These are phyloP conservation scores for Xylariaceae sp. DNA, from an alignment of 2,329 filamentous ascomycete genomes.

Conservation along the genomic window DNA sequence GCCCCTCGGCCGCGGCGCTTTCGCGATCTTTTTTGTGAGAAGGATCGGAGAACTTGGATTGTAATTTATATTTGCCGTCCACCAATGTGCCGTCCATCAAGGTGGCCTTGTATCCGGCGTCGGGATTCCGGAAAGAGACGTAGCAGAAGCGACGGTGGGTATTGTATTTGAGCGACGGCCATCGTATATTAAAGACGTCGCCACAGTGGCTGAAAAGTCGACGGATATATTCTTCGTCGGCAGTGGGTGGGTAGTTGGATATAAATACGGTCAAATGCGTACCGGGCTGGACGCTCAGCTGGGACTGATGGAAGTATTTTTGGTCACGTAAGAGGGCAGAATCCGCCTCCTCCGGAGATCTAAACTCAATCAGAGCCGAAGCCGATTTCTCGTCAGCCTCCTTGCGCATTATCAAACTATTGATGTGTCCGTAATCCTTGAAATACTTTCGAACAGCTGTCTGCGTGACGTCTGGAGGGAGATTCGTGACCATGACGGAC, in stretches of 20 bases:
- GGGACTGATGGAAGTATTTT: constrained; percentile 68
- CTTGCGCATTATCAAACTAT: constrained; percentile 63
- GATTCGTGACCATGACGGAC: constrained; percentile 71
- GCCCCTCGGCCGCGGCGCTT: constrained; percentile 77
- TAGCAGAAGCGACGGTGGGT: constrained; percentile 91
- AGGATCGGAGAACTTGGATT: constrained; percentile 82
- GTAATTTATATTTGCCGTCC: constrained; percentile 61
- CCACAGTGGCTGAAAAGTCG: constrained; percentile 69
- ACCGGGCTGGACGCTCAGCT: constrained; percentile 69
- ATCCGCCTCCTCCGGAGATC: constrained; percentile 69
- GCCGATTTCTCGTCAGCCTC: constrained; percentile 56
- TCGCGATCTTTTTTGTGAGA: constrained; percentile 68
- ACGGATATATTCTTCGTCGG: constrained; percentile 65
- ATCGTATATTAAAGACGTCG: constrained; percentile 76
- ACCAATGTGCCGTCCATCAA: constrained; percentile 65
- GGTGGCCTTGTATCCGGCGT: constrained; percentile 65
- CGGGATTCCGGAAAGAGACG: constrained; percentile 70
- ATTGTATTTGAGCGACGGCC: constrained; percentile 87
- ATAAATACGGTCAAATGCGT: constrained; percentile 79
- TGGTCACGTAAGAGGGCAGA: constrained; percentile 76
- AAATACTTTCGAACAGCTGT: constrained; percentile 83
- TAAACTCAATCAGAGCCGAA: constrained; percentile 80
- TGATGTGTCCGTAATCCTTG: constrained; percentile 79
- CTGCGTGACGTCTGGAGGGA: constrained; percentile 65
- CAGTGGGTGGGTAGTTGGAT: constrained; percentile 78